These are phyloP conservation scores for Aspergillus awamori DNA, from an alignment of 2,329 filamentous ascomycete genomes.

Conservation along the genomic window DNA sequence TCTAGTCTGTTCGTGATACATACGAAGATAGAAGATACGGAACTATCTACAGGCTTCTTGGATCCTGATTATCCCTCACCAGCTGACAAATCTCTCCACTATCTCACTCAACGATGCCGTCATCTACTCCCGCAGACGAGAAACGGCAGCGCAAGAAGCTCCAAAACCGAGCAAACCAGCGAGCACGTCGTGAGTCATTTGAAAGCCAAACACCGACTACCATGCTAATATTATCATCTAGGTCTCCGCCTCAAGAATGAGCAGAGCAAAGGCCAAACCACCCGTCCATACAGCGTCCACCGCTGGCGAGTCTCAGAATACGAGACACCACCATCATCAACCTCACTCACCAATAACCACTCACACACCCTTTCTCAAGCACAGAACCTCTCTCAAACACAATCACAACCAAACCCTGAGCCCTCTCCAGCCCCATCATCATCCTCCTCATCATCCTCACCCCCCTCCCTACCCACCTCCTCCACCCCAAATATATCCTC, in stretches of 20 bases:
- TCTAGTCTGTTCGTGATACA: neutral
- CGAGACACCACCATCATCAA: neutral
- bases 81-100: too few relatives aligned
- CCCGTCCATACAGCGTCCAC: slow-evolving; percentile 11
- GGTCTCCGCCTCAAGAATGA: slow-evolving; percentile 10
- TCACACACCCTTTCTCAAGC: neutral
- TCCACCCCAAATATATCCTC: slow-evolving; percentile 4
- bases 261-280: neutral
- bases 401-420: too few relatives aligned
- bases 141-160: slow-evolving; percentile 15
- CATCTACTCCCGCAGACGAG: neutral
- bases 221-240: neutral
- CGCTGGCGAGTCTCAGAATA: slow-evolving; percentile 17
- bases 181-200: slow-evolving; percentile 18
- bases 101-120: neutral
- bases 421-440: neutral
- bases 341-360: neutral
- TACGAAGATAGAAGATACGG: neutral
- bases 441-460: neutral
- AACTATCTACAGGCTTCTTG: neutral
- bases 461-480: neutral
- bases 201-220: neutral
- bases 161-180: slow-evolving; percentile 22
- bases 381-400: too few relatives aligned
- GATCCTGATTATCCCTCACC: too few relatives aligned